Evolutionary conservation across 2,329 filamentous ascomycete species (phyloP).

Genomic region (Talaromyces sp.): DNA sequence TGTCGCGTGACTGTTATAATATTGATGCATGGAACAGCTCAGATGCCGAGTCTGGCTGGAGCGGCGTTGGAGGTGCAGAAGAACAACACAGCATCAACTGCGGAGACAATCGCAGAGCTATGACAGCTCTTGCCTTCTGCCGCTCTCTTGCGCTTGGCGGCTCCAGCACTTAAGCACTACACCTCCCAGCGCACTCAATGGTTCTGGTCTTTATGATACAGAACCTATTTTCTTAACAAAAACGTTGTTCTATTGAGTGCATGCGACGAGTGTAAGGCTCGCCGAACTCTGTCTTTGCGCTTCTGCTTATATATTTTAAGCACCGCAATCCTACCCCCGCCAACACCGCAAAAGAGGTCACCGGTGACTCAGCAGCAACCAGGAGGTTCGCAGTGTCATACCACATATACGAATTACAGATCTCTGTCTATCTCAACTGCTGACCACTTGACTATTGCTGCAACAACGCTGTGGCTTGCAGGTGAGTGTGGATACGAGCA

Average conservation of each 20-base stretch:
- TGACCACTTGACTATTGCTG: background rate
- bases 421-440: background rate
- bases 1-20: background rate
- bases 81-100: background rate
- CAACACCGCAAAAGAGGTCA: background rate
- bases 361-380: background rate
- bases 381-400: background rate
- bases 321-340: background rate
- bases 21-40: background rate
- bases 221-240: background rate
- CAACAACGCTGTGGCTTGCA: background rate
- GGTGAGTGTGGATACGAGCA: background rate
- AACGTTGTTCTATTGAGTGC: background rate
- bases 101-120: background rate
- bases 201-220: background rate
- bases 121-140: background rate
- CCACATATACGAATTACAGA: background rate
- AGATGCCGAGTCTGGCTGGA: background rate
- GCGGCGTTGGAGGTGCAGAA: background rate
- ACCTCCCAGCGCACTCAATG: background rate
- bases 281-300: background rate
- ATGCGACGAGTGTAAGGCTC: background rate
- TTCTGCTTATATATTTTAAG: background rate
- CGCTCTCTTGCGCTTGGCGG: background rate
- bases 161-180: background rate